Percentiles rank a stretch among this genome's conserved stretches.
phyloP scores from a whole-genome alignment of 768 basidiomycete genomes.

The Serendipita indica region DNA sequence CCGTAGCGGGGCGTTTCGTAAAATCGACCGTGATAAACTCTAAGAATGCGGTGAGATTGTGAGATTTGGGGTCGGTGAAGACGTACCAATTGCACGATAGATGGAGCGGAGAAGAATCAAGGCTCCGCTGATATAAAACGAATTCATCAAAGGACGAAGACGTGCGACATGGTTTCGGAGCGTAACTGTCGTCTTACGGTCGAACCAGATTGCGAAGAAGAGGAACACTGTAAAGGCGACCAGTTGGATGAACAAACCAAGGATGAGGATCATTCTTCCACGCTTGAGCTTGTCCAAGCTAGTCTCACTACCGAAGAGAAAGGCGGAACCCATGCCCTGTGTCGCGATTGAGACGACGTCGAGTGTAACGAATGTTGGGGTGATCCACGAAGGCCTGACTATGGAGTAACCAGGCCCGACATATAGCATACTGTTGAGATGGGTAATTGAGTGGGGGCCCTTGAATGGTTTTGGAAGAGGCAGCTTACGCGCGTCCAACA shows the following conservation, averaged over 20 bases:
- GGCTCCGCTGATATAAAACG: not conserved
- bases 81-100: slow-evolving; percentile 1
- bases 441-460: not conserved
- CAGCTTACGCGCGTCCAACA: not conserved
- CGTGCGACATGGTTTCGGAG: not conserved
- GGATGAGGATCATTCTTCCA: slow-evolving; percentile 1
- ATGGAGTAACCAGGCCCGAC: slow-evolving; percentile 5
- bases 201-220: not conserved
- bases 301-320: not conserved
- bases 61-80: not conserved
- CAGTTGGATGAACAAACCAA: slow-evolving; percentile 5
- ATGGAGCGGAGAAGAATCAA: slow-evolving; percentile 1
- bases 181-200: not conserved
- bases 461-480: not conserved
- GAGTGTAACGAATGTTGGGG: not conserved
- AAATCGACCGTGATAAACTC: slow-evolving; percentile 1
- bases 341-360: slow-evolving; percentile 3
- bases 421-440: not conserved
- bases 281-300: not conserved
- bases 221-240: slow-evolving; percentile 3
- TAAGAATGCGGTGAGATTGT: not conserved
- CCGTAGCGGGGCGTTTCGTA: not conserved
- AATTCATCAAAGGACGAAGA: not conserved
- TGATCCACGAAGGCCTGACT: not conserved
- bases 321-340: not conserved